A percentile compares a stretch with the other conserved stretches of the same genome.
These are phyloP conservation scores for Fonsecaea nubica DNA, from an alignment of 2,329 filamentous ascomycete species.

Conservation along the genomic window DNA sequence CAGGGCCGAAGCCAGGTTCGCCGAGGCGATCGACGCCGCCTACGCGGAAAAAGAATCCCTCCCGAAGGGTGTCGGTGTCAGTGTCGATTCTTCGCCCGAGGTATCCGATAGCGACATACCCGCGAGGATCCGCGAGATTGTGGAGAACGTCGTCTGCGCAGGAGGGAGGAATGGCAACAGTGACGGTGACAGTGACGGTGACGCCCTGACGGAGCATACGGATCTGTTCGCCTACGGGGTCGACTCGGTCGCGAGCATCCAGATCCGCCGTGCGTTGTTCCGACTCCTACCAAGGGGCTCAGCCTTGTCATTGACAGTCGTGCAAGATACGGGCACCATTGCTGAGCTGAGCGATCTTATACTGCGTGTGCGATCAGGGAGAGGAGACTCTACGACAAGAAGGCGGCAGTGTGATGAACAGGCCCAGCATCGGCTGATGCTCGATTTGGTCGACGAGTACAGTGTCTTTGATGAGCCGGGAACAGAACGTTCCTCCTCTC, in stretches of 20 bases:
- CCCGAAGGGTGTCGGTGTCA: slow-evolving; percentile 22
- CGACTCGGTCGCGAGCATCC: slow-evolving; percentile 65
- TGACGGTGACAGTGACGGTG: neutral
- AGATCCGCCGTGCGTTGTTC: slow-evolving; percentile 45
- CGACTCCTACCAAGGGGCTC: slow-evolving; percentile 24
- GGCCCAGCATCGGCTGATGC: slow-evolving; percentile 54
- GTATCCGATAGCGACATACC: slow-evolving; percentile 4
- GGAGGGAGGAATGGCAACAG: slow-evolving; percentile 4
- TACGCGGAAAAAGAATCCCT: slow-evolving; percentile 44
- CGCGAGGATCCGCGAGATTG: slow-evolving; percentile 2
- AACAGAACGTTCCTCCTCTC: neutral
- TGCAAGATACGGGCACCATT: slow-evolving; percentile 67
- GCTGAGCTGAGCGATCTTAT: slow-evolving; percentile 49
- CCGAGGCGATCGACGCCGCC: slow-evolving; percentile 41
- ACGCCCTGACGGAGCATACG: slow-evolving; percentile 46
- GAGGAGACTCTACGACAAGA: slow-evolving; percentile 27
- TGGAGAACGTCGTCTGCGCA: slow-evolving; percentile 9
- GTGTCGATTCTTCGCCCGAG: neutral
- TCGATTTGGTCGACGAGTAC: slow-evolving; percentile 52
- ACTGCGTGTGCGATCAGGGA: slow-evolving; percentile 36
- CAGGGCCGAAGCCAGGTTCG: slow-evolving; percentile 59
- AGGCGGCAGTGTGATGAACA: slow-evolving; percentile 30
- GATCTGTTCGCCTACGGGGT: slow-evolving; percentile 66
- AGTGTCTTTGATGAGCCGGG: slow-evolving; percentile 8
- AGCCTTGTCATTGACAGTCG: slow-evolving; percentile 61